Base-by-base conservation (phyloP, 305 asterid species). In the Fraxinus angustifolia region DNA sequence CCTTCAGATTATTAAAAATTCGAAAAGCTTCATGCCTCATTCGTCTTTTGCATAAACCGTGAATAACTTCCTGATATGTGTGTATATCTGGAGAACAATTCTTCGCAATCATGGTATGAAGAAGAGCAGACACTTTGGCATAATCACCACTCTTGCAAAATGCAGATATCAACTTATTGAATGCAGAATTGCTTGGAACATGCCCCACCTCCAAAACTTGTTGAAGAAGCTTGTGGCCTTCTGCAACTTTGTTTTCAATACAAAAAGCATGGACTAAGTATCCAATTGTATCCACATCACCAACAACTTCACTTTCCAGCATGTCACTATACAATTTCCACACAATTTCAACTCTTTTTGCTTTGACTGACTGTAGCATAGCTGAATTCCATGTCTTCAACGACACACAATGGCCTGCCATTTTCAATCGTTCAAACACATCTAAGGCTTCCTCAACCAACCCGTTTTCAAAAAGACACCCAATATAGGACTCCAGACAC, bases 61-160 rank as follows among this genome's bases (percentile, higher is more conserved):
- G 75, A 40, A 94, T 89, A 76, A 93, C 84, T 86, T 87, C 91
- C 42, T 88, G 90, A 84, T 94, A 94, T 83, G 93, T 89, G 82
- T 68, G 84, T 77, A 84, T 83, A 86, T 88, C 92, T 0, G 94
- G 95, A 50, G 85, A 72, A 83, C 84, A 62, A 77, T 89, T 86
- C 68, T 80, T 88, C 0, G 88, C 89, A 77, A 91, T 90, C 96
- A 94, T 94, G 19, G 80, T 79, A 82, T 90, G 90, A 75, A 94
- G 92, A 86, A 92, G 87, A 79, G 90, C 88, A 1, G 97, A 91
- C 78, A 90, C 86, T 82, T 88, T 91, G n/a, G 80, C 82, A 79
- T 80, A 91, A 72, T 85, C 73, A 77, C 90, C 81, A 42, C 79
- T 88, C 90, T 80, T 85, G 68, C 91, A 82, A 71, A 89, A 87